Conservation (phyloP, 2,329 filamentous ascomycete genomes). For the Anisogramma anomala region DNA sequence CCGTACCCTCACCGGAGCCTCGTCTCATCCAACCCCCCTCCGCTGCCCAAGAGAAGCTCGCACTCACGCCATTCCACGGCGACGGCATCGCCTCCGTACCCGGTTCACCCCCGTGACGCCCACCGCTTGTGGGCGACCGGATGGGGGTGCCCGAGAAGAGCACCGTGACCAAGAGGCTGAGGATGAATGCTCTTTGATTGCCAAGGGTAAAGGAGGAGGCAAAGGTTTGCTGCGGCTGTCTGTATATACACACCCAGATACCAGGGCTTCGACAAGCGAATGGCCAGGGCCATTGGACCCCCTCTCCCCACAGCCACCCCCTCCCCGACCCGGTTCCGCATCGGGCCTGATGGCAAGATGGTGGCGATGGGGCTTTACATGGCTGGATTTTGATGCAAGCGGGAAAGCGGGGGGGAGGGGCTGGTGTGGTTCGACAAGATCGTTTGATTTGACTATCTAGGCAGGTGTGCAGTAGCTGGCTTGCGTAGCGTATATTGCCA, state of each 20-base stretch:
- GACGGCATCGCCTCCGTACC: too few relatives aligned
- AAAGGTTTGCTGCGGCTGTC: too few relatives aligned
- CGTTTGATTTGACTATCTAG: too few relatives aligned
- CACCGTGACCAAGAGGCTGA: conserved; percentile 26
- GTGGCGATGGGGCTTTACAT: conserved; percentile 23
- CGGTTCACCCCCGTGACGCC: too few relatives aligned
- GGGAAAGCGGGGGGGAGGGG: conserved; percentile 22
- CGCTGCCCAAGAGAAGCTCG: too few relatives aligned
- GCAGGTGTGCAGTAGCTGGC: too few relatives aligned
- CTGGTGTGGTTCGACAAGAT: conserved; percentile 22
- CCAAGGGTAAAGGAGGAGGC: too few relatives aligned
- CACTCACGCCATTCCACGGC: too few relatives aligned
- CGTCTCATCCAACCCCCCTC: too few relatives aligned
- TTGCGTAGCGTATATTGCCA: too few relatives aligned
- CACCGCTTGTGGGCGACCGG: conserved; percentile 30
- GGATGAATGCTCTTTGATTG: conserved; percentile 18
- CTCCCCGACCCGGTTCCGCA: conserved; percentile 23
- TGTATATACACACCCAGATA: conserved; percentile 33
- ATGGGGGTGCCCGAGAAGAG: conserved; percentile 23
- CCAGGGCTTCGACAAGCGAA: conserved; percentile 24
- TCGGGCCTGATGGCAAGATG: conserved; percentile 21
- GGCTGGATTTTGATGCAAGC: conserved; percentile 13
- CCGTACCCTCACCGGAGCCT: too few relatives aligned
- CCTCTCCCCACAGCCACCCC: conserved; percentile 18
- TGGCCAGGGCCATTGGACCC: too few relatives aligned